Conservation (phyloP, 164 flowering plant genomes). For the Tinospora cordifolia region DNA sequence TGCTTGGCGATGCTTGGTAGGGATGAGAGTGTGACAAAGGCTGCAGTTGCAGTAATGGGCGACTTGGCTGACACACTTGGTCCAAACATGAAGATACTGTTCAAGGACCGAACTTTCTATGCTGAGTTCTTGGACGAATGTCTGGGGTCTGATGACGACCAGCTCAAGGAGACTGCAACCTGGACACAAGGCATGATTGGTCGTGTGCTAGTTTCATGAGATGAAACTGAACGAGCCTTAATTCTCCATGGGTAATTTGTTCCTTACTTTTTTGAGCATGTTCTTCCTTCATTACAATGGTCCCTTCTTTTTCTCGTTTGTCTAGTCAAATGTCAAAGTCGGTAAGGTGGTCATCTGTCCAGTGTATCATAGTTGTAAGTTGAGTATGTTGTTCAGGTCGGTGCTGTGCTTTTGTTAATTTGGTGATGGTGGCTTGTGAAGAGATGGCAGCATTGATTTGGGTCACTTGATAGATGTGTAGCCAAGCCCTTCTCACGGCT, state of each 20-base stretch:
- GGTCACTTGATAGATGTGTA: background rate
- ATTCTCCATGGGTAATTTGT: background rate
- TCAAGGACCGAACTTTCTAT: no score
- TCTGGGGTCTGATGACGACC: constrained; percentile 65
- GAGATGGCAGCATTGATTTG: background rate
- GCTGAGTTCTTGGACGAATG: constrained; percentile 66
- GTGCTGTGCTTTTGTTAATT: background rate
- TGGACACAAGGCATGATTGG: constrained; percentile 81
- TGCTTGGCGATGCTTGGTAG: constrained; percentile 29
- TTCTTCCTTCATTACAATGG: background rate
- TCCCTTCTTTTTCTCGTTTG: background rate
- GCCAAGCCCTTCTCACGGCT: background rate
- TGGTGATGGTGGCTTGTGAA: background rate
- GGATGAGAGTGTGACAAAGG: constrained; percentile 72
- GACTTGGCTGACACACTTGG: no score
- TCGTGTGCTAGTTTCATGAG: constrained; percentile 51
- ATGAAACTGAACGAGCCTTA: constrained; percentile 4
- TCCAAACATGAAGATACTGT: no score
- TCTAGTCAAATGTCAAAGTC: background rate
- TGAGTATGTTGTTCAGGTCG: constrained; percentile 2
- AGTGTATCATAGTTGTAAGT: constrained; percentile 8
- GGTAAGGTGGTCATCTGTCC: constrained; percentile 1
- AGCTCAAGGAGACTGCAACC: constrained; percentile 65
- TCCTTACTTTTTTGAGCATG: background rate
- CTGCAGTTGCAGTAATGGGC: no score